Base-by-base conservation (phyloP, 805 yeast genomes). In the Metschnikowia colocasiae region DNA sequence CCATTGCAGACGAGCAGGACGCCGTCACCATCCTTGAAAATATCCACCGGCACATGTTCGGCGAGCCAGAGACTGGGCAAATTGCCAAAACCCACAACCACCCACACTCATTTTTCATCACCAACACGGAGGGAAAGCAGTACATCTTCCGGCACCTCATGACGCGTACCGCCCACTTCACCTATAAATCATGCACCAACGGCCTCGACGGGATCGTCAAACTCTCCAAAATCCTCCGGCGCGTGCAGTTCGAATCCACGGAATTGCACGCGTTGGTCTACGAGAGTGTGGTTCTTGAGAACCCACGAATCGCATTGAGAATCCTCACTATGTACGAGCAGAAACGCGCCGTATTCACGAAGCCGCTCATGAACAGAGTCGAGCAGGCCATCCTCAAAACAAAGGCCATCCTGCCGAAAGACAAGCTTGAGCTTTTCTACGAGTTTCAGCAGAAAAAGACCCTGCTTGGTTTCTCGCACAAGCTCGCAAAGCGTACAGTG, bases 311-410 rank as follows among this genome's bases (percentile, higher is more conserved):
- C 15, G 52, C 69, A 2, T 15, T 67, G 23, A 55, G 55, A 36
- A 49, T 69, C 16, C 55, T 68, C n/a, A 46, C 54, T 1, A 51
- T 48, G 23, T 60, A 61, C 53, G 44, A 54, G 31, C 38, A 56
- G 6, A 56, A 53, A 13, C 60, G 63, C 35, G 47, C 59, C 8
- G 31, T 48, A 7, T 47, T 69, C 23, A 50, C 55, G 10, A 50
- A 47, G 38, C 45, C 49, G 18, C 44, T 60, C 23, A 45, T 61
- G 55, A 47, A 48, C 35, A 63, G 52, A 33, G 61, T 59, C 27
- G 57, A 63, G 34, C 54, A 58, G 16, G 75, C 73, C 6, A 56
- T 70, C 6, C 46, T 71, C 16, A 45, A 50, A 15, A 51, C 67
- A 3, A 15, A 37, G 15, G 49, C 29, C 8, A 48, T 63, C 36